Conservation (phyloP, 1,284 basidiomycete genomes). For the Ustilago lituana region DNA sequence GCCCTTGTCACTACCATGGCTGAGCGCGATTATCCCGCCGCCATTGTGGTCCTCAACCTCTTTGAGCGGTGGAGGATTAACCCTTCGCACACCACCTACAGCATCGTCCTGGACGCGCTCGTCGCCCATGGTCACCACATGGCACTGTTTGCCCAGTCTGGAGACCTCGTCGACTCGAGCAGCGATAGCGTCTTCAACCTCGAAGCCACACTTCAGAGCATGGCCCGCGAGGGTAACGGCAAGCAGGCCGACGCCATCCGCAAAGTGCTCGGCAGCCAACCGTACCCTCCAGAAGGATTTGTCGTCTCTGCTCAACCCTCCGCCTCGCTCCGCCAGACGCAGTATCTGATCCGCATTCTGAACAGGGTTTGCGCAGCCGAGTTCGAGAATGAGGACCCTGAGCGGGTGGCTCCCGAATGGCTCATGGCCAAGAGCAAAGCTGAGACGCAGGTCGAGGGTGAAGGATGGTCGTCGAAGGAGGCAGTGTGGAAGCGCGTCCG, state of each 20-base stretch:
- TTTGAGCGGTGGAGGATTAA: slow-evolving; percentile 35
- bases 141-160: slow-evolving; percentile 1
- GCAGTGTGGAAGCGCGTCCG: not conserved
- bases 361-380: slow-evolving; percentile 35
- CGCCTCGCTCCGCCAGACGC: slow-evolving; percentile 25
- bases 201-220: slow-evolving; percentile 15
- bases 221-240: slow-evolving; percentile 13
- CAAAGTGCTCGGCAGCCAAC: not conserved
- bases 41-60: slow-evolving; percentile 26
- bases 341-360: slow-evolving; percentile 34
- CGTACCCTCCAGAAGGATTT: not conserved
- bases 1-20: slow-evolving; percentile 29
- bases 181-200: slow-evolving; percentile 21
- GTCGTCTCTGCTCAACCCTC: slow-evolving; percentile 6
- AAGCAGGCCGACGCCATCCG: slow-evolving; percentile 7
- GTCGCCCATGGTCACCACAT: slow-evolving; percentile 20
- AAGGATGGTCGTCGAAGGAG: not conserved
- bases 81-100: slow-evolving; percentile 26
- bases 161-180: slow-evolving; percentile 2
- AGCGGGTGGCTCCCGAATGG: slow-evolving; percentile 4
- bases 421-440: not conserved
- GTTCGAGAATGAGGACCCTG: not conserved
- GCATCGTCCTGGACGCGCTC: slow-evolving; percentile 15
- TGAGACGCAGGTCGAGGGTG: not conserved
- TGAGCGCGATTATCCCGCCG: slow-evolving; percentile 36